Conservation (phyloP, 1,139 yeast species). For the Geotrichum histeridarum region DNA sequence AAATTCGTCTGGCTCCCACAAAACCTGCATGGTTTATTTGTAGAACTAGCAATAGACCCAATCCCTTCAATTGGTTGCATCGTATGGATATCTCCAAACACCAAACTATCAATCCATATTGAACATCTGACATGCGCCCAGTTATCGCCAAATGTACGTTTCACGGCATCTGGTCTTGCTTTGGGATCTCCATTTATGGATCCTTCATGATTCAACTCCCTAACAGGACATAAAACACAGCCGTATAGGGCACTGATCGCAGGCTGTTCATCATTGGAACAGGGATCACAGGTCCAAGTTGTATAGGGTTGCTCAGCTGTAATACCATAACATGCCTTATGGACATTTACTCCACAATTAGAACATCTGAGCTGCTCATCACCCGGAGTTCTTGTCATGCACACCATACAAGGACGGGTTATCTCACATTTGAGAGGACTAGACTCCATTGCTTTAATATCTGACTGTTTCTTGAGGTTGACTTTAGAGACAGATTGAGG, state of each 20-base stretch:
- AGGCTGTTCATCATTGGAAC: slow-evolving; percentile 67
- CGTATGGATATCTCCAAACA: slow-evolving; percentile 40
- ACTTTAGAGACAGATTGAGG: no score
- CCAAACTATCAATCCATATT: slow-evolving; percentile 45
- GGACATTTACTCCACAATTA: slow-evolving; percentile 69
- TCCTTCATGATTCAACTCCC: slow-evolving; percentile 47
- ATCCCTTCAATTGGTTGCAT: slow-evolving; percentile 46
- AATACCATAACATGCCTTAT: slow-evolving; percentile 65
- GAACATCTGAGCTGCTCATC: slow-evolving; percentile 51
- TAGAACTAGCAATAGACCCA: slow-evolving; percentile 27
- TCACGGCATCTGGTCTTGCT: slow-evolving; percentile 60
- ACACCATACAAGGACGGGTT: slow-evolving; percentile 48
- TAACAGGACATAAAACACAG: slow-evolving; percentile 63
- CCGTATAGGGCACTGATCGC: slow-evolving; percentile 51
- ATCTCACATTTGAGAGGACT: neutral
- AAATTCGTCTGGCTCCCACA: slow-evolving; percentile 45
- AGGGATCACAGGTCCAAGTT: slow-evolving; percentile 81
- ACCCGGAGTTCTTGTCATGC: slow-evolving; percentile 44
- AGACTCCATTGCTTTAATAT: neutral
- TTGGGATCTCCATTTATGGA: slow-evolving; percentile 41
- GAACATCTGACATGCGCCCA: slow-evolving; percentile 88
- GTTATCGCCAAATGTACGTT: slow-evolving; percentile 59
- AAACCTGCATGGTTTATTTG: slow-evolving; percentile 36
- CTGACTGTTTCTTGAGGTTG: no score
- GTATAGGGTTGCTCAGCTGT: slow-evolving; percentile 4